These are phyloP conservation scores for Camelina neglecta DNA, from an alignment of 345 rosid species.

Conservation along the genomic window DNA sequence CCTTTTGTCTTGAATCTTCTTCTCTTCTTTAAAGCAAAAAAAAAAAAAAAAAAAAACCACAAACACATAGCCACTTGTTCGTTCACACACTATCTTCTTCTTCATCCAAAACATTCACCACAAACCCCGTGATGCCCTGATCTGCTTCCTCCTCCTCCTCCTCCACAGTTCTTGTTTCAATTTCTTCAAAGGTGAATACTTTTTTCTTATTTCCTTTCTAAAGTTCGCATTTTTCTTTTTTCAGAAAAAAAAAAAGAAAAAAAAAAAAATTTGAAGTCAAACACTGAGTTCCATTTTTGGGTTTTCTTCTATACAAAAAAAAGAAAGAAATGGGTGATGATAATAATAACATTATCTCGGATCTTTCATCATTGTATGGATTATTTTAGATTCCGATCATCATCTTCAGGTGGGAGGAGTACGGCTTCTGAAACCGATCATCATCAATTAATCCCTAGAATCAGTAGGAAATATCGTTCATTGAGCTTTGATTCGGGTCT, in stretches of 20 bases:
- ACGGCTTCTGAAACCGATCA: conserved; percentile 27
- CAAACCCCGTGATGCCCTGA: conserved; percentile 31
- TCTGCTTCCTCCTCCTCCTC: conserved; percentile 19
- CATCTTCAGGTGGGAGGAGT: conserved; percentile 12
- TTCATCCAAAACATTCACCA: conserved; percentile 21
- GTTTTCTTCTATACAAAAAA: not conserved
- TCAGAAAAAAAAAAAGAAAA: too few species aligned
- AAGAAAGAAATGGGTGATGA: conserved; percentile 11
- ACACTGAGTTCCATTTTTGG: conserved; percentile 13
- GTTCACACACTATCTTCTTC: conserved; percentile 32
- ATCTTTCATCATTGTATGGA: conserved; percentile 41
- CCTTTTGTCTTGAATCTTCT: conserved; percentile 5
- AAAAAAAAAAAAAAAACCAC: conserved; percentile 10
- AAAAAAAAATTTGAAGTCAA: conserved; percentile 29
- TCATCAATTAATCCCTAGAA: conserved; percentile 34
- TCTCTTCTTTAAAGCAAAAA: conserved; percentile 3
- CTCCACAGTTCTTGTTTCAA: conserved; percentile 10
- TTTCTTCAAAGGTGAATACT: conserved; percentile 30
- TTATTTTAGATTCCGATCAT: conserved; percentile 35
- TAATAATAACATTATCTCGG: conserved; percentile 18
- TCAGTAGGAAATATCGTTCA: conserved; percentile 41
- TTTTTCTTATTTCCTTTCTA: conserved; percentile 1
- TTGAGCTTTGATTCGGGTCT: conserved; percentile 49
- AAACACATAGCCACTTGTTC: conserved; percentile 43
- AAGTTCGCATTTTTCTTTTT: not conserved